A percentile compares a stretch with the other conserved stretches of the same genome.
Evolutionary conservation across 1,139 yeast species (phyloP).

Genomic region (Wickerhamomyces sp.): DNA sequence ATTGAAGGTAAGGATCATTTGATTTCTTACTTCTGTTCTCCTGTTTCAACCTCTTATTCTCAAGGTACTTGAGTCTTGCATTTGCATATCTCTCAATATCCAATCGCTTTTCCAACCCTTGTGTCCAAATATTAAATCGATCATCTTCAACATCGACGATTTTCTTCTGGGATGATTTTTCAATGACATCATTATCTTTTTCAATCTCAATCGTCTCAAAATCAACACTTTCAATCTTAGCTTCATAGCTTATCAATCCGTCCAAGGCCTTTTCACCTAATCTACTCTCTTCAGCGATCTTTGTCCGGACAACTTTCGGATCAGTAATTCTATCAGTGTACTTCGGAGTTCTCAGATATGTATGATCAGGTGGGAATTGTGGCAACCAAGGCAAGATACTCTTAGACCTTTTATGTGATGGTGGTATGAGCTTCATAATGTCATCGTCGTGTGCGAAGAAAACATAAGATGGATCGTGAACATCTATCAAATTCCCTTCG

Average conservation of each 20-base stretch:
- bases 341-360: conserved; percentile 72
- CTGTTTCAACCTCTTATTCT: conserved; percentile 27
- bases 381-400: conserved; percentile 78
- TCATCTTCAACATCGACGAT: not conserved
- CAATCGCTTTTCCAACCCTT: conserved; percentile 30
- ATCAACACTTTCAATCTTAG: conserved; percentile 23
- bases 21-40: conserved; percentile 24
- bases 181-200: conserved; percentile 14
- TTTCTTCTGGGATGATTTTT: conserved; percentile 16
- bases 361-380: conserved; percentile 86
- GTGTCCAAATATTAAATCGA: conserved; percentile 10
- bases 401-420: conserved; percentile 41
- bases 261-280: conserved; percentile 75
- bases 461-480: conserved; percentile 35
- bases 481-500: conserved; percentile 18
- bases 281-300: conserved; percentile 73
- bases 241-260: conserved; percentile 35
- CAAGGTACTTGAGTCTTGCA: conserved; percentile 34
- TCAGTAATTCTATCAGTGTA: conserved; percentile 63
- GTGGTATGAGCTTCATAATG: conserved; percentile 50
- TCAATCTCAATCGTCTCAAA: conserved; percentile 12
- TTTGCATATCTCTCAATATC: conserved; percentile 55
- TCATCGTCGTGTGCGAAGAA: conserved; percentile 46
- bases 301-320: conserved; percentile 63
- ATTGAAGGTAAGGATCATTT: conserved; percentile 7